phyloP scores from a whole-genome alignment of 352 stramenopile species.

The Globisporangium takayamanum region DNA sequence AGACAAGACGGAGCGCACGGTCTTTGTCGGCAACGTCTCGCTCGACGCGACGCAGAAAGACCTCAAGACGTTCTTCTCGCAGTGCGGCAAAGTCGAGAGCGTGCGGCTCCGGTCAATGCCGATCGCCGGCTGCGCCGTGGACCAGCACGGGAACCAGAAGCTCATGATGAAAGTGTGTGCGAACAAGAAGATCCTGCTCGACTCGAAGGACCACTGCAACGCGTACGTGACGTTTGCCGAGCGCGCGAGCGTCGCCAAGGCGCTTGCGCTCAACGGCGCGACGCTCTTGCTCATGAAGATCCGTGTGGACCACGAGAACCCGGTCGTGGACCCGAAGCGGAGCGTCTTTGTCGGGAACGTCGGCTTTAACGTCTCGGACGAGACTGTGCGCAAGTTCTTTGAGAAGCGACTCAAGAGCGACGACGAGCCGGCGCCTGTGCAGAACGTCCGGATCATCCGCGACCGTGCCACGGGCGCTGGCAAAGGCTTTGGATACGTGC shows the following conservation, averaged over 20 bases:
- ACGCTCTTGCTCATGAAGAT: slow-evolving; percentile 57
- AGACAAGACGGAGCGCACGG: slow-evolving; percentile 69
- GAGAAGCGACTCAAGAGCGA: slow-evolving; percentile 56
- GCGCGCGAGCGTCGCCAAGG: slow-evolving; percentile 47
- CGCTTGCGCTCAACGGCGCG: slow-evolving; percentile 68
- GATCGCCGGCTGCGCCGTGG: slow-evolving; percentile 77
- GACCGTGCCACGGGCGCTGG: slow-evolving; percentile 85
- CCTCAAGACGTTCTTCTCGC: slow-evolving; percentile 75
- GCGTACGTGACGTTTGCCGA: slow-evolving; percentile 87
- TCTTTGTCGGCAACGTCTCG: slow-evolving; percentile 92
- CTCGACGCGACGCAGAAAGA: slow-evolving; percentile 76
- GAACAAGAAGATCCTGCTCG: slow-evolving; percentile 82
- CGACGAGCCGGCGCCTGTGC: slow-evolving; percentile 56
- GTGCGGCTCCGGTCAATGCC: slow-evolving; percentile 84
- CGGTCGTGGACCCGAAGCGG: slow-evolving; percentile 66
- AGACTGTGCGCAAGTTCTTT: slow-evolving; percentile 69
- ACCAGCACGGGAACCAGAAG: slow-evolving; percentile 87
- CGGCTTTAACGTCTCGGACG: slow-evolving; percentile 82
- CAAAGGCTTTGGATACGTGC: slow-evolving; percentile 90
- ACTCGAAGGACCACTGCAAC: slow-evolving; percentile 88
- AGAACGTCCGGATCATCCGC: slow-evolving; percentile 87
- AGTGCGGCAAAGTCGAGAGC: slow-evolving; percentile 81
- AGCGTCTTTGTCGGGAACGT: slow-evolving; percentile 90
- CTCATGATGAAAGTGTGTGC: slow-evolving; percentile 89
- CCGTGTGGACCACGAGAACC: slow-evolving; percentile 56